A percentile compares a stretch with the other conserved stretches of the same genome.
phyloP scores from a whole-genome alignment of 768 basidiomycete genomes.

The Neoboletus subvelutipes region DNA sequence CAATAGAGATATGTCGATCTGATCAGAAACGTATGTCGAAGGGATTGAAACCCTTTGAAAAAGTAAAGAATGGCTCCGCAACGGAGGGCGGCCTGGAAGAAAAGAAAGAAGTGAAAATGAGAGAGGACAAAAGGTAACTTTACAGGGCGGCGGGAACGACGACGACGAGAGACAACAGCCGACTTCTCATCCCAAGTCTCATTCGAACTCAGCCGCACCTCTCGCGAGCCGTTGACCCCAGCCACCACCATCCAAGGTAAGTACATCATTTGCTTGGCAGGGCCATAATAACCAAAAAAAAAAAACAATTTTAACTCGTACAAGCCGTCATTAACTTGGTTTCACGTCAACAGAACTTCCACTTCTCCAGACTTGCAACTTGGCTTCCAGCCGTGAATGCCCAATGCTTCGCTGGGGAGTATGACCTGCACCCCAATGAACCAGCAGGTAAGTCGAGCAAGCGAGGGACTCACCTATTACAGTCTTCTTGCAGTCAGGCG shows the following conservation, averaged over 20 bases:
- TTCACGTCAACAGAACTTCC: background rate
- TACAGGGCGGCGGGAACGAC: slow-evolving; percentile 7
- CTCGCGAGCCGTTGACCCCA: slow-evolving; percentile 3
- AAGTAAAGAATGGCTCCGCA: slow-evolving; percentile 32
- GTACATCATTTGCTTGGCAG: slow-evolving; percentile 1
- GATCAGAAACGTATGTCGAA: background rate
- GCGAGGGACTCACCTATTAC: background rate
- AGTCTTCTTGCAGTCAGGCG: too few species aligned
- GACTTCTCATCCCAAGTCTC: background rate
- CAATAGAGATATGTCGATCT: slow-evolving; percentile 5
- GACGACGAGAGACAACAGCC: slow-evolving; percentile 6
- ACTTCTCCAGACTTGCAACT: background rate
- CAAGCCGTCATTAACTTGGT: background rate
- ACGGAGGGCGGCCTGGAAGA: slow-evolving; percentile 19
- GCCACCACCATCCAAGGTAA: slow-evolving; percentile 14
- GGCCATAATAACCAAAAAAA: background rate
- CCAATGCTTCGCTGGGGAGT: slow-evolving; percentile 55
- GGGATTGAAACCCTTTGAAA: slow-evolving; percentile 8
- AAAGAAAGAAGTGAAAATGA: slow-evolving; percentile 23
- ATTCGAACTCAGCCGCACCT: slow-evolving; percentile 28
- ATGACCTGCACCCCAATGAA: slow-evolving; percentile 1
- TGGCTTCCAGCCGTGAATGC: slow-evolving; percentile 63
- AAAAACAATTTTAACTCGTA: background rate
- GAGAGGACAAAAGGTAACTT: slow-evolving; percentile 7
- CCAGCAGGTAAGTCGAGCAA: background rate